Evolutionary conservation across 1,284 basidiomycete genomes (phyloP).

Genomic region (Irpex sp.): DNA sequence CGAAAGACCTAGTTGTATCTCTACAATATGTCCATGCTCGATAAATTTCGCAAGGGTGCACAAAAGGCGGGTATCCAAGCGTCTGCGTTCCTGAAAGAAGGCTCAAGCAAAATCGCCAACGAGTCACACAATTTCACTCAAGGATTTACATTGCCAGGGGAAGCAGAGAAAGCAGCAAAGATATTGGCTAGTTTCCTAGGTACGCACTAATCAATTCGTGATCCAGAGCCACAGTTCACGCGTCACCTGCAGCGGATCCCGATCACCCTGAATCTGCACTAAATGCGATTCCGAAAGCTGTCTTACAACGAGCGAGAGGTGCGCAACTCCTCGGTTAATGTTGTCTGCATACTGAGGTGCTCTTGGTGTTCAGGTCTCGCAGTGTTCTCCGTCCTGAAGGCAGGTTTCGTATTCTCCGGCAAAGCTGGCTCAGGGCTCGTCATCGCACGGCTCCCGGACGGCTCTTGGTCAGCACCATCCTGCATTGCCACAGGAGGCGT

Average conservation of each 20-base stretch:
- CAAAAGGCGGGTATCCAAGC: conserved; percentile 81
- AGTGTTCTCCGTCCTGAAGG: conserved; percentile 92
- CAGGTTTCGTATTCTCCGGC: conserved; percentile 95
- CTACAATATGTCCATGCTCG: conserved; percentile 57
- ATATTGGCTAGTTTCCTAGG: conserved; percentile 89
- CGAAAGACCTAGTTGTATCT: background rate
- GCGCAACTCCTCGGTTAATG: conserved; percentile 16
- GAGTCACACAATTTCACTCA: conserved; percentile 77
- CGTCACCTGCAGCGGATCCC: conserved; percentile 72
- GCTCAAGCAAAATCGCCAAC: conserved; percentile 62
- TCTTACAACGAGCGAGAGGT: conserved; percentile 88
- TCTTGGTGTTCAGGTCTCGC: conserved; percentile 67
- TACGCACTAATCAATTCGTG: conserved; percentile 34
- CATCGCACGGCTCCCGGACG: conserved; percentile 91
- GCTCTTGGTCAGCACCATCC: conserved; percentile 95
- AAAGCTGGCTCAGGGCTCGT: conserved; percentile 95
- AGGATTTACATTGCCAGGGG: conserved; percentile 82
- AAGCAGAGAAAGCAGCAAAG: conserved; percentile 89
- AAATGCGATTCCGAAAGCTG: conserved; percentile 93
- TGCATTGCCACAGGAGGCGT: conserved; percentile 97
- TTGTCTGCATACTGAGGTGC: background rate
- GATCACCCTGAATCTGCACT: conserved; percentile 86
- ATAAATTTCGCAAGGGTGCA: conserved; percentile 79
- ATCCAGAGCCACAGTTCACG: background rate
- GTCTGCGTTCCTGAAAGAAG: conserved; percentile 64